Base-by-base conservation (phyloP, 73 alveolate species). In the Paramecium caudatum region DNA sequence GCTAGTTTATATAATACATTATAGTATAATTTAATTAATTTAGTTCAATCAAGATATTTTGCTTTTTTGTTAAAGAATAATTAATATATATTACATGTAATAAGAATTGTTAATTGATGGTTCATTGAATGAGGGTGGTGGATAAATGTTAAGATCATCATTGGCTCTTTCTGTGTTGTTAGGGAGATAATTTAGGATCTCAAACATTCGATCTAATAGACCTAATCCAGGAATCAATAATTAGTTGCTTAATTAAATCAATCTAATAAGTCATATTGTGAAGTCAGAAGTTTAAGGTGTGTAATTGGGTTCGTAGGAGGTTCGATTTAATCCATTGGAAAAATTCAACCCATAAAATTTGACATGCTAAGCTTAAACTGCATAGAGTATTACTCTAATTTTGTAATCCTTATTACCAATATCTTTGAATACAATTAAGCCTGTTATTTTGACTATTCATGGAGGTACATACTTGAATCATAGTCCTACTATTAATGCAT, bases 381-480 rank as follows among this genome's bases (percentile, higher is more conserved):
- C 80, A 3, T 10, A 55, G 30, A 55, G 80, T 2, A 55, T 55
- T 19, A 55, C 80, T 10, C 30, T 55, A 23, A 55, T 55, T 1
- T 55, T 55, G 46, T 25, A 55, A 55, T 55, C 80, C 4, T 43
- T 55, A 3, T 55, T 55, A 21, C 80, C 80, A 55, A 55, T n/a
- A n/a, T n/a, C n/a, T 6, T 43, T 55, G n/a, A 55, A 55, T 23
- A 9, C 80, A 1, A 5, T 27, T 13, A 55, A 55, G 30, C 80
- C 80, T 27, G n/a, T 55, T 21, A 3, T 9, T 27, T 55, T 55
- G 16, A 5, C 41, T 23, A 55, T 55, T 25, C n/a, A 55, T 10
- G 80, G 80, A 55, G 80, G 80, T 55, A 55, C 80, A 19, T 55
- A 55, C 25, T 55, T 55, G 12, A 55, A 55, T 55, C 80, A 55